Percentiles rank a stretch among this genome's conserved stretches.
These are phyloP conservation scores for Pogostemon cablin DNA, from an alignment of 257 asterid species.

Conservation along the genomic window DNA sequence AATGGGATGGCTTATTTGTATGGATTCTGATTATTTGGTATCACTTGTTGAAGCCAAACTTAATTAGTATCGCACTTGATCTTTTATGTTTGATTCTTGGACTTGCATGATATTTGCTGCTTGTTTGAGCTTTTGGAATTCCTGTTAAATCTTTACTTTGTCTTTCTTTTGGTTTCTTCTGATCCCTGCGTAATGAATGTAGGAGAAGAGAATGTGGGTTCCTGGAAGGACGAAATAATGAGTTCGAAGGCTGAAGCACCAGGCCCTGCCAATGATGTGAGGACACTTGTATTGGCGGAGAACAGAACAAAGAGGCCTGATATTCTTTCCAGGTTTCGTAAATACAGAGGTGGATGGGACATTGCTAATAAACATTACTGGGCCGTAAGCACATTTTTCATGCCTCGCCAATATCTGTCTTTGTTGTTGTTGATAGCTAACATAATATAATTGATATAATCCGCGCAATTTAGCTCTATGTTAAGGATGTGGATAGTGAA, in stretches of 20 bases:
- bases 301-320: constrained; percentile 77
- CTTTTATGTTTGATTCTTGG: background rate
- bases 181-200: constrained; percentile 7
- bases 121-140: background rate
- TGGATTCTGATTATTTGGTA: background rate
- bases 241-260: constrained; percentile 61
- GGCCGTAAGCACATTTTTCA: constrained; percentile 51
- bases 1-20: background rate
- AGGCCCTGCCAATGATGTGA: constrained; percentile 46
- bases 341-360: constrained; percentile 89
- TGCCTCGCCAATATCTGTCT: background rate
- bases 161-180: background rate
- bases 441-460: too few species aligned
- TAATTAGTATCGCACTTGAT: background rate
- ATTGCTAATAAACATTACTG: constrained; percentile 66
- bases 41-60: background rate
- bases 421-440: background rate
- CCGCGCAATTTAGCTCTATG: too few species aligned
- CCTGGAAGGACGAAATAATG: constrained; percentile 62
- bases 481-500: too few species aligned
- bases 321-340: constrained; percentile 60
- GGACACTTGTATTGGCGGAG: constrained; percentile 69
- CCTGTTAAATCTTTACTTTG: background rate
- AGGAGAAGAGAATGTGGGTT: constrained; percentile 62
- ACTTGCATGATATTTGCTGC: constrained; percentile 10